These are phyloP conservation scores for Aleurites moluccanus DNA, from an alignment of 441 rosid genomes.

Conservation along the genomic window DNA sequence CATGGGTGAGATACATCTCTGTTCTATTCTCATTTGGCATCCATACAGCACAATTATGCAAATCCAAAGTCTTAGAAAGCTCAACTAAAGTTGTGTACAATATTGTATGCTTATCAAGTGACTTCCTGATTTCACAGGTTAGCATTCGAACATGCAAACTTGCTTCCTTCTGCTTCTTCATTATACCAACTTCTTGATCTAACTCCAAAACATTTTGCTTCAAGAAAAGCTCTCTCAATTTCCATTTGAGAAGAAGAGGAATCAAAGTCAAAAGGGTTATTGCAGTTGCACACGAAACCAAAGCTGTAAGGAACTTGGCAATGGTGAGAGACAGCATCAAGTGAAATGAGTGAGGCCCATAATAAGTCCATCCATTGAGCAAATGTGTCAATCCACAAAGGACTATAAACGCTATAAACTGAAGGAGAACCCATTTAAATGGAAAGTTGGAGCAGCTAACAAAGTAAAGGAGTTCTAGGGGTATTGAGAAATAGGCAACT, in stretches of 20 bases:
- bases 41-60: constrained; percentile 95
- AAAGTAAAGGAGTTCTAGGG: constrained; percentile 90
- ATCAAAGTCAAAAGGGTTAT: constrained; percentile 85
- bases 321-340: constrained; percentile 78
- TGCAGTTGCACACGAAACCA: constrained; percentile 95
- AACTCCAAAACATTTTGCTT: constrained; percentile 85
- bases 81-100: constrained; percentile 87
- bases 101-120: constrained; percentile 80
- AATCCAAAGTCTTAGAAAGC: constrained; percentile 78
- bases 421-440: constrained; percentile 93
- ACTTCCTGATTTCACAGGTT: constrained; percentile 91
- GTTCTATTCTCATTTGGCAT: constrained; percentile 69
- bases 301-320: constrained; percentile 83
- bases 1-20: constrained; percentile 78
- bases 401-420: constrained; percentile 97
- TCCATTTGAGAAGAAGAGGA: constrained; percentile 90
- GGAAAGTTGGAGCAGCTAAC: constrained; percentile 93
- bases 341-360: constrained; percentile 78
- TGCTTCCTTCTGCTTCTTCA: constrained; percentile 84
- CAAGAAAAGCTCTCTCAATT: constrained; percentile 86
- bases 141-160: constrained; percentile 89
- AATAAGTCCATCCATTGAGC: constrained; percentile 89
- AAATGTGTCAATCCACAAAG: constrained; percentile 98
- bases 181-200: constrained; percentile 85
- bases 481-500: constrained; percentile 93